phyloP scores from a whole-genome alignment of 2,329 filamentous ascomycete species.

The Colletotrichum limetticola region DNA sequence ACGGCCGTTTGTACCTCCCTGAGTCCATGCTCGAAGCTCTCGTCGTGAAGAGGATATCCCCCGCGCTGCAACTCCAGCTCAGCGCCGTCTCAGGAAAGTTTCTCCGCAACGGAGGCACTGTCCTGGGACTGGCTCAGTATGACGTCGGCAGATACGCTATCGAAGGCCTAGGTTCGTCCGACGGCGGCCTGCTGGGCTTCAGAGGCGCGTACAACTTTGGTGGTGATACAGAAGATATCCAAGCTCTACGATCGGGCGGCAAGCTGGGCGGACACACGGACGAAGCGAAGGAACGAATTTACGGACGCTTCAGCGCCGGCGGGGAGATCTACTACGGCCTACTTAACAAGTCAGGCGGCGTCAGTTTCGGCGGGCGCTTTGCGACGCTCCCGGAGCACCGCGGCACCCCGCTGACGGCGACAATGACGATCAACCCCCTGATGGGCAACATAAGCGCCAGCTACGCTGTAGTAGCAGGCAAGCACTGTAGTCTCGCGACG shows the following conservation, averaged over 20 bases:
- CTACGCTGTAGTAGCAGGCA: constrained; percentile 90
- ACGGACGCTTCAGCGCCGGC: constrained; percentile 88
- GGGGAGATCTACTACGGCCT: constrained; percentile 96
- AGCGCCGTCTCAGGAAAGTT: constrained; percentile 80
- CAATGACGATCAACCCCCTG: constrained; percentile 90
- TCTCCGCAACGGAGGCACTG: constrained; percentile 79
- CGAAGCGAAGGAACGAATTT: constrained; percentile 65
- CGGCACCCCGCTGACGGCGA: constrained; percentile 93
- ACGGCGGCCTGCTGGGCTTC: constrained; percentile 88
- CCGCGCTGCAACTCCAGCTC: constrained; percentile 82
- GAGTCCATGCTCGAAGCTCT: constrained; percentile 88
- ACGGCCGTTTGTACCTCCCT: constrained; percentile 84
- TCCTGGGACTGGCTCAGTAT: constrained; percentile 80
- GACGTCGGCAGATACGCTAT: constrained; percentile 88
- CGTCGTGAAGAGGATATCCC: constrained; percentile 81
- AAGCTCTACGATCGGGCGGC: constrained; percentile 36
- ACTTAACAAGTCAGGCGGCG: constrained; percentile 91
- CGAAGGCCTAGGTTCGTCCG: constrained; percentile 91
- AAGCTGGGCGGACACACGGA: constrained; percentile 45
- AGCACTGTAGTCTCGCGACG: constrained; percentile 85
- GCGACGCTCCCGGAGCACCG: constrained; percentile 83
- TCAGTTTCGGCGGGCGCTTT: constrained; percentile 90
- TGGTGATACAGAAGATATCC: constrained; percentile 64
- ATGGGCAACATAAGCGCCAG: constrained; percentile 94
- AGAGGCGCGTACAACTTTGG: constrained; percentile 96